Base-by-base conservation (phyloP, 305 asterid genomes). In the Salvia sclarea region DNA sequence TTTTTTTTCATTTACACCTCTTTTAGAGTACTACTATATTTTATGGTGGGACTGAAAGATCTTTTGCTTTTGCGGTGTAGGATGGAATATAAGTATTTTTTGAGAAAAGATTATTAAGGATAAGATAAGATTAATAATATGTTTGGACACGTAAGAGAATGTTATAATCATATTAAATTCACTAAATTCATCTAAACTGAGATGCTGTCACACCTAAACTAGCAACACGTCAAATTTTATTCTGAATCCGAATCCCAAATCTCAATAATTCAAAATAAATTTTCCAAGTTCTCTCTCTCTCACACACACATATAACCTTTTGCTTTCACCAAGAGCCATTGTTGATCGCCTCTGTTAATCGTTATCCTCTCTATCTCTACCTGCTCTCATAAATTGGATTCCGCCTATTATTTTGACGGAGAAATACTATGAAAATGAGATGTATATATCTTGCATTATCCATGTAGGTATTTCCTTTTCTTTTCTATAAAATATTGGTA, bases 311-410 rank as follows among this genome's bases (percentile, higher is more conserved):
- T 35, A 8, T 35, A 1, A 64, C 69, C 82, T 64, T 55, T 78
- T 73, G 63, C 66, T 31, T 5, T 58, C 74, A 55, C 78, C 79
- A 69, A 78, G 53, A 61, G 82, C 20, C 82, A 69, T 30, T 8
- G 13, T 13, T 16, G 24, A 1, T 53, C 35, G 43, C 38, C 63
- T 35, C 68, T 64, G 22, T 63, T 33, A 58, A 35, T 35, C 11
- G 41, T 35, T 35, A 35, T 63, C 70, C 14, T n/a, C n/a, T n/a
- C n/a, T n/a, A n/a, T n/a, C n/a, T 21, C 48, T n/a, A 64, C 30
- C 37, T 44, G 30, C 68, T 33, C 49, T 48, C 61, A 33, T 38
- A 25, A 55, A 37, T 33, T 72, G 31, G 0, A 30, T 30, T 30
- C 35, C 5, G 3, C 35, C 35, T 30, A 30, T 35, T 35, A 7